Evolutionary conservation across 768 basidiomycete species (phyloP), one percentile per base, ranked within the genome.

Genomic region (Lepiota venenata): DNA sequence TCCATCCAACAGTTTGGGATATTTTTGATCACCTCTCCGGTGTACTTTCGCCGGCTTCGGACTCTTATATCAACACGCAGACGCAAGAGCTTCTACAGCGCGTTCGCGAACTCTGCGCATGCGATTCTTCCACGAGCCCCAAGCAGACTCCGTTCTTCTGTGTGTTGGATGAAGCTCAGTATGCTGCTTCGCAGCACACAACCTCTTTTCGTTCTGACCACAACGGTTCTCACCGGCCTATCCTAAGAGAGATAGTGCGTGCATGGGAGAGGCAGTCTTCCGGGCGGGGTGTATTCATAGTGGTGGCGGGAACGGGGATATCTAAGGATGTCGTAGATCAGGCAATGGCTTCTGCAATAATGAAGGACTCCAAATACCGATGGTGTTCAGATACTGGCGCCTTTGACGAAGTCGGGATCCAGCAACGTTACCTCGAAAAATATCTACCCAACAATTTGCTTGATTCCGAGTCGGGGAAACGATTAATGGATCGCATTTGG

Each of bases 371-470:
- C 0, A 64, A 64, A 18, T 76, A 77, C 53, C 71, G 75, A 4
- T 74, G 72, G 73, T 75, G 72, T 56, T 75, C 72, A 0, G 74
- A 75, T 50, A 77, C 74, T 0, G 75, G 75, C 1, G 74, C 73
- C 4, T 77, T 77, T 53, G 73, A 74, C 45, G 56, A 60, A 10
- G 51, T 59, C 47, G 63, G 64, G 6, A 59, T 65, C 14, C 74
- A 77, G 47, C 62, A 58, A 14, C 60, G 52, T 9, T 79, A 77
- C 56, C 41, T 79, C 38, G 38, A 63, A 45, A 71, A 69, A 50
- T 77, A 74, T 56, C 60, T 78, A 12, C 74, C 75, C 0, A 54
- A 55, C 21, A 47, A 41, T 11, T 58, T 74, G n/a, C 47, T 73
- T 3, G 54, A 61, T 6, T 68, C 65, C 0, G 40, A 61, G 2